These are phyloP conservation scores for Botrytis medusae DNA, from an alignment of 2,329 filamentous ascomycete species.

Conservation along the genomic window DNA sequence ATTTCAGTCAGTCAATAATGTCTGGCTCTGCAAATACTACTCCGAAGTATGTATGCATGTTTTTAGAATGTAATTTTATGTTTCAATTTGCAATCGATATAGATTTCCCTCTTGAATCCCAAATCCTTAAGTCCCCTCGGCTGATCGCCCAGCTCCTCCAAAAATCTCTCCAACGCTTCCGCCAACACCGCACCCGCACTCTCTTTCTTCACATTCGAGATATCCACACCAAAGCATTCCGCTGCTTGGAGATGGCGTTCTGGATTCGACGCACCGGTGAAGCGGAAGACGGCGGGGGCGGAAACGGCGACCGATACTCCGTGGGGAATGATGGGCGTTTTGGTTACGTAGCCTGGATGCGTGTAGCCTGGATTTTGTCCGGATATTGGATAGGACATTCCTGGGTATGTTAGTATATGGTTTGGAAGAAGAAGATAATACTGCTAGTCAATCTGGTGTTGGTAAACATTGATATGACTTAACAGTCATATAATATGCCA, in stretches of 20 bases:
- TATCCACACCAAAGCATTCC: conserved; percentile 86
- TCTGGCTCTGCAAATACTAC: neutral
- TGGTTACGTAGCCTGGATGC: conserved; percentile 81
- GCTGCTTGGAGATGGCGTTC: conserved; percentile 88
- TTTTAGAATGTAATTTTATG: too few relatives aligned
- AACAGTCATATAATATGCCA: too few relatives aligned
- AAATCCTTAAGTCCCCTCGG: conserved; percentile 80
- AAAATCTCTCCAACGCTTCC: conserved; percentile 78
- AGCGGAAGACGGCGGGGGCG: conserved; percentile 89
- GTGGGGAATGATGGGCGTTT: conserved; percentile 82
- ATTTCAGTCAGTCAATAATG: neutral
- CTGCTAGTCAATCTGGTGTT: neutral
- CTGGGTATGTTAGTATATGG: conserved; percentile 40
- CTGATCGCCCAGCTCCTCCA: conserved; percentile 84
- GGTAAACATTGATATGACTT: too few relatives aligned
- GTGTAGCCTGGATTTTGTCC: conserved; percentile 91
- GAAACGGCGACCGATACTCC: conserved; percentile 94
- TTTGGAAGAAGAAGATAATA: neutral
- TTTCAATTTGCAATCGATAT: too few relatives aligned
- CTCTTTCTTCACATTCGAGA: conserved; percentile 82
- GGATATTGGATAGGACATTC: conserved; percentile 97
- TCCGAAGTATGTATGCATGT: neutral
- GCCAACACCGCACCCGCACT: conserved; percentile 85
- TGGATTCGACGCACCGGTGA: conserved; percentile 88
- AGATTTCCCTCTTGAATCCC: conserved; percentile 71